phyloP scores from a whole-genome alignment of 2,329 filamentous ascomycete genomes.

The Xylariaceae sp. region DNA sequence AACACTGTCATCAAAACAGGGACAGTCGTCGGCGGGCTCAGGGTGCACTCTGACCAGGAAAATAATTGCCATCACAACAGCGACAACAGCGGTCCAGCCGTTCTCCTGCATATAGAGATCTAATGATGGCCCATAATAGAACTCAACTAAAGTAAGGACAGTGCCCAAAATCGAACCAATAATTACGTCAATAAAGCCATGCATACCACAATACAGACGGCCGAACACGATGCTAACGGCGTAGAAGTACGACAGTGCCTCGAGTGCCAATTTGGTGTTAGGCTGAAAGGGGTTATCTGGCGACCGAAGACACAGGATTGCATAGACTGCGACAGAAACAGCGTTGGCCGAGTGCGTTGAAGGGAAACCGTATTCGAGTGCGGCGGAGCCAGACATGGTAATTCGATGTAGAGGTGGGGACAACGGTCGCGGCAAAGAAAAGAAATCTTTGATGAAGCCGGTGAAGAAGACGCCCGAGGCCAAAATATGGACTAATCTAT shows the following conservation, averaged over 20 bases:
- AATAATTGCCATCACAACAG: constrained; percentile 71
- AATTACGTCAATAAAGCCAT: constrained; percentile 91
- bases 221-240: constrained; percentile 88
- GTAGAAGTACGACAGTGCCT: constrained; percentile 80
- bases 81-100: constrained; percentile 67
- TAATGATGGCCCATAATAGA: constrained; percentile 65
- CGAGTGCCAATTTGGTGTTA: constrained; percentile 66
- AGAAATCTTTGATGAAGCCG: constrained; percentile 92
- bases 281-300: constrained; percentile 68
- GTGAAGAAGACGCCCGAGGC: constrained; percentile 84
- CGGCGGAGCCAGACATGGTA: constrained; percentile 95
- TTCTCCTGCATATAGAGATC: constrained; percentile 74
- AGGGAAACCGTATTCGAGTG: constrained; percentile 95
- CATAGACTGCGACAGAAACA: constrained; percentile 90
- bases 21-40: constrained; percentile 94
- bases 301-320: constrained; percentile 72
- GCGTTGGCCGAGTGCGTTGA: constrained; percentile 98
- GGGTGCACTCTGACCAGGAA: constrained; percentile 87
- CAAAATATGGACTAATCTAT: constrained; percentile 74
- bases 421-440: constrained; percentile 88
- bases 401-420: constrained; percentile 93
- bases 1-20: constrained; percentile 95
- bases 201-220: constrained; percentile 97
- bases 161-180: constrained; percentile 81
- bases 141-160: constrained; percentile 64